These are phyloP conservation scores for Phytopythium ostracodes DNA, from an alignment of 352 stramenopile genomes.

Conservation along the genomic window DNA sequence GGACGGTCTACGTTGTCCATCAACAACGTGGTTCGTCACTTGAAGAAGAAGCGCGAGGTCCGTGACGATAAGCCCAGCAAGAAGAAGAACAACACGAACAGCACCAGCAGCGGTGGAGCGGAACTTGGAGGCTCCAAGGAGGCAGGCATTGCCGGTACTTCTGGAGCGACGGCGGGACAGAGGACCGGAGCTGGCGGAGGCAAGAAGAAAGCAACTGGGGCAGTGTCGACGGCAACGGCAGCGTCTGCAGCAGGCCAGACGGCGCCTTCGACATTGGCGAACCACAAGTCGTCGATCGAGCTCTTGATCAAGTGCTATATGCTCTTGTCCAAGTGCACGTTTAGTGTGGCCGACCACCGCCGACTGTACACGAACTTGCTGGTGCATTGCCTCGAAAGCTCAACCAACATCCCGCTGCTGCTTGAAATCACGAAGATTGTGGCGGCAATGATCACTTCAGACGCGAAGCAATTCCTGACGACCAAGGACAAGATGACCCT, in stretches of 20 bases:
- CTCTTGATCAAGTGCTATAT: conserved; percentile 77
- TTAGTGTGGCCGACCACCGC: conserved; percentile 62
- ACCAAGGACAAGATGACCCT: conserved; percentile 88
- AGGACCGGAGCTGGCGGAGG: conserved; percentile 12
- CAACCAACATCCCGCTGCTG: conserved; percentile 77
- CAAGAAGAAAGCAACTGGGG: conserved; percentile 39
- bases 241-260: conserved; percentile 6
- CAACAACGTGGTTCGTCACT: conserved; percentile 75
- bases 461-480: conserved; percentile 61
- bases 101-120: conserved; percentile 14
- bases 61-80: conserved; percentile 36
- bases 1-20: conserved; percentile 73
- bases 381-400: conserved; percentile 83
- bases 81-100: conserved; percentile 47
- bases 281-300: conserved; percentile 70
- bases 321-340: conserved; percentile 78
- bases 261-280: conserved; percentile 15
- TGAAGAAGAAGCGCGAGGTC: conserved; percentile 58
- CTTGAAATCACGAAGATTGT: conserved; percentile 83
- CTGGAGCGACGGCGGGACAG: conserved; percentile 1
- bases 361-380: conserved; percentile 82
- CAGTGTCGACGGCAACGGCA: conserved; percentile 7
- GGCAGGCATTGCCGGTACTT: neutral
- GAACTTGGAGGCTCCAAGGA: conserved; percentile 9
- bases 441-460: conserved; percentile 50